Base-by-base conservation (phyloP, 108 stramenopile species). In the Cyclotella kingstonii region DNA sequence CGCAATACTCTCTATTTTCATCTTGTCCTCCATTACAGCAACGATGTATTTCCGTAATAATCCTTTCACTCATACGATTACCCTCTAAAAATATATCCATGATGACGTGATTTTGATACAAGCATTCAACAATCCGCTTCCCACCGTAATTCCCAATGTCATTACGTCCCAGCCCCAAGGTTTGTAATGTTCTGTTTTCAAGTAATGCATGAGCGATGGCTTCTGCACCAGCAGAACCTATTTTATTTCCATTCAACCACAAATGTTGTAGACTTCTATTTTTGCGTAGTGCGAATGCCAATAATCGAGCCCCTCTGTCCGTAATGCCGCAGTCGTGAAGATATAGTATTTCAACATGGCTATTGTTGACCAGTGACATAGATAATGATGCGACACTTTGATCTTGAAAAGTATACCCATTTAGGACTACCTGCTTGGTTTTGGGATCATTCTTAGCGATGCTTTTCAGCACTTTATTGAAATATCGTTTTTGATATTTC, bases 81-180 rank as follows among this genome's bases (percentile, higher is more conserved):
- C 68, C 68, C 30, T 69, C 68, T 11, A 69, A 15, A 44, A 69
- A 69, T 35, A 69, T 45, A 31, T 53, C 68, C 3, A 51, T 60
- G 6, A 69, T 60, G 8, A 41, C 25, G 2, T 42, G 4, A 59
- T 77, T 77, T 21, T 57, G 33, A 14, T 47, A 62, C 21, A 63
- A 23, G 15, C 54, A 50, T 48, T 69, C 53, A 7, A 48, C 23
- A 14, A 78, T 25, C n/a, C 58, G 28, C 41, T 66, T 61, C 11
- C 70, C 77, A 23, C 77, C 77, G 18, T 59, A 53, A 52, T 78
- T 68, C 1, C 66, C 63, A 25, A 78, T 71, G 21, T 55, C 40
- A 41, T 78, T 71, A 9, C 44, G 15, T 19, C 34, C 23, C 34
- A 73, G 27, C 11, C 50, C 66, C 14, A 78, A 41, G 5, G 48